Base-by-base conservation (phyloP, 129 eudicot species). In the Kitagawia praeruptora region DNA sequence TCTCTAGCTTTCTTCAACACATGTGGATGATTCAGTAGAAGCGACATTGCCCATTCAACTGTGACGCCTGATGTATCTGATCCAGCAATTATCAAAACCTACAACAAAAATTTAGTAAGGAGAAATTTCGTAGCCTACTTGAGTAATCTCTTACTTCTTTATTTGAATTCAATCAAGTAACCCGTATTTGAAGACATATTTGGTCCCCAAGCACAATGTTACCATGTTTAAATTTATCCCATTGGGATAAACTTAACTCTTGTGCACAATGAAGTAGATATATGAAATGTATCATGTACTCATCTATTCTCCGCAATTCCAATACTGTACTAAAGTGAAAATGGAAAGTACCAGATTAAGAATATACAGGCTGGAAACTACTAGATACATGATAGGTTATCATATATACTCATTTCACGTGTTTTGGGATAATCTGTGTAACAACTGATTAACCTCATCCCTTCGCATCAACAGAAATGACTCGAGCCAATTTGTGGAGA, bases 31-130 rank as follows among this genome's bases (percentile, higher is more conserved):
- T 85, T 85, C 2, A 85, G 85, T 5, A 85, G 48, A 74, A 79
- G 79, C 8, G 85, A 69, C 80, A 85, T 75, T 42, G 88, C 86
- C 86, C 88, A 85, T 80, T 85, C 86, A 39, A 85, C 45, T 18
- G 88, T 79, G 25, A 85, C 82, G 4, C 73, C 61, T 34, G 85
- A 46, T 31, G 88, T 82, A 72, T 85, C 84, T 12, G 86, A 75
- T n/a, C 86, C 84, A 2, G 86, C 88, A 19, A 79, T 1, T 18
- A 85, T 8, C 79, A 85, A 38, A 48, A 25, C 72, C 85, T 85
- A 39, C 21, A 39, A 74, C 19, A 64, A 31, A 39, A 28, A 18
- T 40, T n/a, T 1, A 25, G 13, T 6, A n/a, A 61, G 9, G 7
- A 5, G 16, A 41, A 58, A 14, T 11, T 40, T 11, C 2, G 4